Base-by-base conservation (phyloP, 2,329 filamentous ascomycete genomes). In the Beauveria sp. region DNA sequence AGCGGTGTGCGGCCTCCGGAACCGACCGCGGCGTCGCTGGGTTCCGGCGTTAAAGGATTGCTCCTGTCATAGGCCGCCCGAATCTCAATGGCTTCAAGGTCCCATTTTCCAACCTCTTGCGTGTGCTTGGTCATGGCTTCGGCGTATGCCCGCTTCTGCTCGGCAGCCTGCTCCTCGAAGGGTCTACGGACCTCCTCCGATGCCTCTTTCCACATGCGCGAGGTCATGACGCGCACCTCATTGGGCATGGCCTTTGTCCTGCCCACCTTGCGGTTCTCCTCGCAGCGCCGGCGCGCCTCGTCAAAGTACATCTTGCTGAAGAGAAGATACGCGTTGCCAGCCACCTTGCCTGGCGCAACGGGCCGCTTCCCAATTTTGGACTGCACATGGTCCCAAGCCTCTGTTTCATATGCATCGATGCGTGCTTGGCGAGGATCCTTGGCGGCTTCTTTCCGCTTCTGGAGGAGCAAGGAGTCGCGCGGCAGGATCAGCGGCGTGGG, bases 141-240 rank as follows among this genome's bases (percentile, higher is more conserved):
- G 31, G 78, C 78, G 66, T 92, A 89, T 1, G 75, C 79, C 62
- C 82, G 79, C 71, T 93, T 93, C 66, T 91, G 88, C 58, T 81
- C 81, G 60, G 87, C 81, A 4, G 89, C 90, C 71, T 88, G 82
- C 31, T 91, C 87, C 54, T 93, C 83, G 69, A 90, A 98, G 1
- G 92, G 93, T 70, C 83, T 82, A 69, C 88, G 90, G 67, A 86
- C 83, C 50, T 89, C 89, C 6, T 85, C 80, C 1, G 81, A 75
- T 0, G 90, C 86, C 55, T 90, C 88, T 67, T 89, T 90, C 95
- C 95, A 99, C 87, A 95, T 93, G 70, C 89, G 88, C 31, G 93
- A 93, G 10, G 95, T 85, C 72, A 92, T 91, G 56, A 87, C 84
- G 40, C 95, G 89, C 61, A 98, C 89, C 69, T 96, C 91, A 68